Conservation (phyloP, 345 rosid genomes). For the Diplotaxis tenuifolia region DNA sequence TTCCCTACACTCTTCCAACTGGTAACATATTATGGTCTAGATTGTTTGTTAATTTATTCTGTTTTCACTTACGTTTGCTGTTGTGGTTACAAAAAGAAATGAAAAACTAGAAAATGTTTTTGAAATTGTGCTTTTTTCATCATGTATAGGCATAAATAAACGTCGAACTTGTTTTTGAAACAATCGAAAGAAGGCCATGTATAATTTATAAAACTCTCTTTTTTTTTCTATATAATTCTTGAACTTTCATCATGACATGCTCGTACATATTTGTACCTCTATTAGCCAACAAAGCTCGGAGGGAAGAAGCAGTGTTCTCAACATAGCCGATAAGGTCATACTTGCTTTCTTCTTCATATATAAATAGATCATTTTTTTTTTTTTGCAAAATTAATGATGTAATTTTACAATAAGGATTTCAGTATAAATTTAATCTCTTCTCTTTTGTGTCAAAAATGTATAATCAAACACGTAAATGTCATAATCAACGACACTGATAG, state of each 20-base stretch:
- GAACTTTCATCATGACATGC: not conserved
- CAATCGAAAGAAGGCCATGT: not conserved
- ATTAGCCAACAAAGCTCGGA: slow-evolving; percentile 50
- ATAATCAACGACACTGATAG: not conserved
- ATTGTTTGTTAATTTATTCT: not conserved
- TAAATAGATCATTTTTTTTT: no score
- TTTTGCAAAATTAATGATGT: not conserved
- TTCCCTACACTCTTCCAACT: slow-evolving; percentile 44
- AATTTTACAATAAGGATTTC: not conserved
- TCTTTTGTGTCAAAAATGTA: no score
- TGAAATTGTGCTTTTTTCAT: not conserved
- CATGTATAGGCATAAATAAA: not conserved
- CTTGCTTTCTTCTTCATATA: not conserved
- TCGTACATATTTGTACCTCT: not conserved
- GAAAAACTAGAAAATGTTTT: not conserved
- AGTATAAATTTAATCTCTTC: no score
- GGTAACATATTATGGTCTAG: slow-evolving; percentile 1
- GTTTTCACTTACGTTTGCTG: not conserved
- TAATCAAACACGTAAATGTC: no score
- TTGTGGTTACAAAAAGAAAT: not conserved
- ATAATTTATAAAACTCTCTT: not conserved
- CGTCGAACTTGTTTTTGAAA: slow-evolving; percentile 13
- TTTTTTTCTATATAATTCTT: not conserved
- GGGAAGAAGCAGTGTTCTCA: slow-evolving; percentile 46
- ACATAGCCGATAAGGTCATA: slow-evolving; percentile 50